A percentile compares a stretch with the other conserved stretches of the same genome.
These are phyloP conservation scores for Gossypium australe DNA, from an alignment of 345 rosid species.

Conservation along the genomic window DNA sequence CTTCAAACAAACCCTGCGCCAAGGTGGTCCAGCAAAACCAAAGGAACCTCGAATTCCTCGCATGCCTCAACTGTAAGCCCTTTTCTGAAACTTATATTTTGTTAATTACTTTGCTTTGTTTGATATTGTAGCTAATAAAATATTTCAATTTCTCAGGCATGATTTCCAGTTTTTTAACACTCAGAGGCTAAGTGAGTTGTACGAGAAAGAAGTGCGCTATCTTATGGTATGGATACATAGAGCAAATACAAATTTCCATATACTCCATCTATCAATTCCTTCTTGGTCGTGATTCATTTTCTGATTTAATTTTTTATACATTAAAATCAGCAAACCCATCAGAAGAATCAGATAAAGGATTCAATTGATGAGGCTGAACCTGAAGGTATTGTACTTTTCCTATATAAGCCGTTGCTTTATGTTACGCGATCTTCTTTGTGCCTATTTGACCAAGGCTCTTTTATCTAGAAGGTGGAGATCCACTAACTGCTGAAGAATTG, in stretches of 20 bases:
- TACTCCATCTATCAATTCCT: background rate
- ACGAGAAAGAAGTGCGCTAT: slow-evolving; percentile 97
- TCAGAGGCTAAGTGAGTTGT: slow-evolving; percentile 87
- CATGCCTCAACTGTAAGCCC: slow-evolving; percentile 90
- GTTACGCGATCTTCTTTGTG: background rate
- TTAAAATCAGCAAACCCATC: slow-evolving; percentile 80
- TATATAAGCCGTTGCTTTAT: background rate
- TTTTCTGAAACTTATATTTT: background rate
- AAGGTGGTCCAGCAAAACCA: slow-evolving; percentile 92
- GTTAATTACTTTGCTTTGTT: background rate
- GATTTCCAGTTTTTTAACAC: slow-evolving; percentile 97
- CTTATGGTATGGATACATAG: slow-evolving; percentile 62
- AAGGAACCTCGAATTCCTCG: slow-evolving; percentile 98
- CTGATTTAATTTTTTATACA: background rate
- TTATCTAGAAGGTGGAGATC: slow-evolving; percentile 68
- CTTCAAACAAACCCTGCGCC: slow-evolving; percentile 95
- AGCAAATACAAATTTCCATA: slow-evolving; percentile 7
- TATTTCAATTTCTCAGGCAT: slow-evolving; percentile 48
- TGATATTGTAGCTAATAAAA: slow-evolving; percentile 9
- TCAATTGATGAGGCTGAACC: slow-evolving; percentile 94
- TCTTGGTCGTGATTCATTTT: background rate
- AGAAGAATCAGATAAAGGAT: slow-evolving; percentile 92
- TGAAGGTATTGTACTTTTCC: slow-evolving; percentile 51
- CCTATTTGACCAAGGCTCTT: slow-evolving; percentile 21
- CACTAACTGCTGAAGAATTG: slow-evolving; percentile 91